Evolutionary conservation across 2,329 filamentous ascomycete species (phyloP).

Genomic region (Sclerotinia minor): DNA sequence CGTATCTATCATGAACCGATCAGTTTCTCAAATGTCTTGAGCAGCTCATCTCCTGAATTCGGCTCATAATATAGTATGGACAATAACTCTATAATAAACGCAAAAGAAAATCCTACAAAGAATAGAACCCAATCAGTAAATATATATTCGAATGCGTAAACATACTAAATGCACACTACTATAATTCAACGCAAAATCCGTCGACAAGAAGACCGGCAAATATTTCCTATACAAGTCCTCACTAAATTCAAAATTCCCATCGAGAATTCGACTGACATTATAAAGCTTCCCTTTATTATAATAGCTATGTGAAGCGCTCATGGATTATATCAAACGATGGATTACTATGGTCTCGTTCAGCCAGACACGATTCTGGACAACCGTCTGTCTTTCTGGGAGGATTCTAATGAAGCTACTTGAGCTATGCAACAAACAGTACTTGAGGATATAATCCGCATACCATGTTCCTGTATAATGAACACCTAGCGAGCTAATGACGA

Average conservation of each 20-base stretch:
- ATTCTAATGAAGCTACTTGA: too few relatives aligned
- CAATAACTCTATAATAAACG: constrained; percentile 59
- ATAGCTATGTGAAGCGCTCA: constrained; percentile 53
- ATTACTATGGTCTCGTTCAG: too few relatives aligned
- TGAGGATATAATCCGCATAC: constrained; percentile 60
- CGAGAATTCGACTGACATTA: constrained; percentile 61
- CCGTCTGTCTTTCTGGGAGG: too few relatives aligned
- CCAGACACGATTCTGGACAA: too few relatives aligned
- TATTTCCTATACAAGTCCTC: constrained; percentile 56
- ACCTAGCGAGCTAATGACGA: constrained; percentile 58
- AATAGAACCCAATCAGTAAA: not conserved
- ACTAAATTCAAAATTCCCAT: constrained; percentile 57
- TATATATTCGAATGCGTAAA: not conserved
- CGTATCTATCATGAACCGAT: constrained; percentile 52
- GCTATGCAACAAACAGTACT: too few relatives aligned
- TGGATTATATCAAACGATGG: too few relatives aligned
- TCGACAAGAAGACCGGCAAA: constrained; percentile 48
- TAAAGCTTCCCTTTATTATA: constrained; percentile 52
- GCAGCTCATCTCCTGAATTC: not conserved
- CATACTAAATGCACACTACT: constrained; percentile 41
- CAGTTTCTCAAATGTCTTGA: constrained; percentile 39
- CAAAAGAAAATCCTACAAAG: constrained; percentile 48
- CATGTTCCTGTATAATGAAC: constrained; percentile 68
- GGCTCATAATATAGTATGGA: constrained; percentile 59
- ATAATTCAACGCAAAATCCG: constrained; percentile 57